Base-by-base conservation (phyloP, 225 moss, liverwort and hornwort species). In the Thuidium tamariscinum region DNA sequence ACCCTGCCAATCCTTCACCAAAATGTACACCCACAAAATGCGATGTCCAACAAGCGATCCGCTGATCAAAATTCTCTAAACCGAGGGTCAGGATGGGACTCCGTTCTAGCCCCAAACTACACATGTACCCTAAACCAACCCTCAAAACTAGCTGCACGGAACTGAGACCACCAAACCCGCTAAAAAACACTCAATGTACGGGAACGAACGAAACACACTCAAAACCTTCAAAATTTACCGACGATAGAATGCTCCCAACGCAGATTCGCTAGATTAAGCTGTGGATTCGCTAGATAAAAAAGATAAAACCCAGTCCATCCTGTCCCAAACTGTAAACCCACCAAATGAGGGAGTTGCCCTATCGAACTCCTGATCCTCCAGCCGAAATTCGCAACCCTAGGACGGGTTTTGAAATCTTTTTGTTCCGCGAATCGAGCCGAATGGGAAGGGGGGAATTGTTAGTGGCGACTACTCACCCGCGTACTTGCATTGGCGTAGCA, bases 401-500 rank as follows among this genome's bases (percentile, higher is more conserved):
- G 8, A 13, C 36, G 6, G 3, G 17, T 60, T 26, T 73, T 18
- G 2, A 48, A 70, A 56, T 39, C 80, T 22, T n/a, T 26, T 32
- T 5, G 39, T 79, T 79, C 27, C 52, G 22, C n/a, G 34, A 84
- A 74, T 62, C 65, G 63, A 36, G 30, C 6, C 11, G 16, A 27
- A 32, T 29, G 52, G 52, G 13, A 13, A n/a, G n/a, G 32, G 19
- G 74, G 49, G 39, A 63, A 85, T 23, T 52, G 25, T 25, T 21
- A 20, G 36, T 21, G 37, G 29, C 44, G 3, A 42, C 80, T 32
- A 92, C 95, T 87, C 71, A 98, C 98, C 98, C 49, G 80, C 90
- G 88, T 98, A 98, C 84, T 92, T 90, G 95, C 98, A 98, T 92
- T 94, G 93, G 39, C 90, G 92, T 59, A 98, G 88, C 98, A 98